These are phyloP conservation scores for Crucibulum parvulum DNA, from an alignment of 1,284 basidiomycete genomes.

Conservation along the genomic window DNA sequence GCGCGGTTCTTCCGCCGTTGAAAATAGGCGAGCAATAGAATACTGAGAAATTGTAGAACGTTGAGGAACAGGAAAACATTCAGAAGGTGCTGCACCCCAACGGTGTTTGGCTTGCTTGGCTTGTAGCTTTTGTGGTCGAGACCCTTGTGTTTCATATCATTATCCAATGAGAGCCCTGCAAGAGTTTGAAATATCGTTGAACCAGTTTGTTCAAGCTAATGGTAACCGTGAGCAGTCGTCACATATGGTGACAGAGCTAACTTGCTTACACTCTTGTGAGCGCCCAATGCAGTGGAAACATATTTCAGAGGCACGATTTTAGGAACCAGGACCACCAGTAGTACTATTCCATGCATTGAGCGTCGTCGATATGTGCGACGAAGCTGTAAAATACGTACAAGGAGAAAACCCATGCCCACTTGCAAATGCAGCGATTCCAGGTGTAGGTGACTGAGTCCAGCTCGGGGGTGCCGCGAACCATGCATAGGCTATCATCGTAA, in stretches of 20 bases:
- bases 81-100: constrained; percentile 59
- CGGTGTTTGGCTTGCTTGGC: constrained; percentile 16
- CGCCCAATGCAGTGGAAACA: constrained; percentile 80
- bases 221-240: constrained; percentile 4
- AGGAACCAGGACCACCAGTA: constrained; percentile 80
- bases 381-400: constrained; percentile 46
- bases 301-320: constrained; percentile 74
- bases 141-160: not conserved
- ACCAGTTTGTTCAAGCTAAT: constrained; percentile 75
- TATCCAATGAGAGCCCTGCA: constrained; percentile 69
- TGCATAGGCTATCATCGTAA: constrained; percentile 68
- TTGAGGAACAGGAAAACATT: constrained; percentile 68
- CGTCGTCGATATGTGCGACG: not conserved
- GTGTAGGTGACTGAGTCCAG: constrained; percentile 63
- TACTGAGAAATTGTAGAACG: constrained; percentile 59
- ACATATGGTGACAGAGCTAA: not conserved
- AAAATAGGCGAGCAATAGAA: constrained; percentile 55
- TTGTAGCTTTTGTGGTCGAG: constrained; percentile 35
- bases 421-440: constrained; percentile 68
- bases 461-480: constrained; percentile 71
- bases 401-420: constrained; percentile 79
- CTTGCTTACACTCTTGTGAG: constrained; percentile 75
- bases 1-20: constrained; percentile 20
- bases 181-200: constrained; percentile 76
- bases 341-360: constrained; percentile 46